These are phyloP conservation scores for Gentiana macrophylla DNA, from an alignment of 257 asterid genomes.

Conservation along the genomic window DNA sequence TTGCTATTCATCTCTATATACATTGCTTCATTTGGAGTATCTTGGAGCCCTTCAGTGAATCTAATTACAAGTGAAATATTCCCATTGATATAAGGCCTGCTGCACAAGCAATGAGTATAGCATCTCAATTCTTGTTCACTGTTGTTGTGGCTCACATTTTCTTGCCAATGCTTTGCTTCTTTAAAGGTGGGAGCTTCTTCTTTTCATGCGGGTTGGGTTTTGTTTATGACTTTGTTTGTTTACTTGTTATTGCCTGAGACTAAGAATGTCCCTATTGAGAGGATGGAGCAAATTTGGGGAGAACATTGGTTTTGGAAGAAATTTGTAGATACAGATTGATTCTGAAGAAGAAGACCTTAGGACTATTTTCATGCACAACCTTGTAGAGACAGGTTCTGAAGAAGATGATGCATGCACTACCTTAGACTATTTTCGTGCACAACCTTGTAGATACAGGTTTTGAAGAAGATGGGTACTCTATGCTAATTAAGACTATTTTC, in stretches of 20 bases:
- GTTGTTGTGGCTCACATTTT: conserved; percentile 15
- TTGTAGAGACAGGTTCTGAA: no score
- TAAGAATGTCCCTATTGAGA: conserved; percentile 22
- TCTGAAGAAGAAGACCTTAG: no score
- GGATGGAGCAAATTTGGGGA: conserved; percentile 26
- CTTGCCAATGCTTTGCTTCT: conserved; percentile 17
- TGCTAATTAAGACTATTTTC: no score
- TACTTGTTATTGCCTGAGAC: conserved; percentile 26
- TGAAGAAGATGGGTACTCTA: no score
- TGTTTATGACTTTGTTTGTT: conserved; percentile 21
- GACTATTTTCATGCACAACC: no score
- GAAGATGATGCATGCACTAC: no score
- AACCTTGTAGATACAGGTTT: no score
- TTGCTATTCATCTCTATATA: conserved; percentile 36
- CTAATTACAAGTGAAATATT: conserved; percentile 60
- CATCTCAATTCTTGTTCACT: conserved; percentile 8
- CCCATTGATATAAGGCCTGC: conserved; percentile 55
- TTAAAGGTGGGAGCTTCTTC: conserved; percentile 21
- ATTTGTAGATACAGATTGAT: no score
- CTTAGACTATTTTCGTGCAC: no score
- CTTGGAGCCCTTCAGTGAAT: conserved; percentile 78
- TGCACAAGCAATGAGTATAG: conserved; percentile 47
- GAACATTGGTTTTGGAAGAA: conserved; percentile 26
- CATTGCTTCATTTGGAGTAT: conserved; percentile 52
- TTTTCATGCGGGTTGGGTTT: conserved; percentile 30